Base-by-base conservation (phyloP, 2,329 filamentous ascomycete genomes). In the Elsinoe batatas region DNA sequence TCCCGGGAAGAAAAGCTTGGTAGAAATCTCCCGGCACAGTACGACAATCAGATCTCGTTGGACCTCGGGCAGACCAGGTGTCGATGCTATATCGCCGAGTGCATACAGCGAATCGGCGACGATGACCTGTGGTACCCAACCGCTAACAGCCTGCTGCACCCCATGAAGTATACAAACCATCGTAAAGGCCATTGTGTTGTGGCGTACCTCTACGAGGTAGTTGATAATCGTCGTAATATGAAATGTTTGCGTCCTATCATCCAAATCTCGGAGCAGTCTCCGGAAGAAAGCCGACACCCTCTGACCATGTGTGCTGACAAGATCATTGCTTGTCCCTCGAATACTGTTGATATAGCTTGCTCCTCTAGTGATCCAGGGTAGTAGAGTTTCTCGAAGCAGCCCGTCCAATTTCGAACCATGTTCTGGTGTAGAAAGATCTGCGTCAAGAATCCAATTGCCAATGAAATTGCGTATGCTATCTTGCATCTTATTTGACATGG, bases 281-380 rank as follows among this genome's bases (percentile, higher is more conserved):
- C 63, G 56, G 10, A 76, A 58, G 46, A 73, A 71, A 26, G 57
- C 54, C 8, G 68, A 64, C 4, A 76, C 61, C 7, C 62, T 63
- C 4, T 68, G 64, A 13, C 74, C 74, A 58, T 77, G 74, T 10
- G 61, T 60, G 54, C 73, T 76, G 5, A 51, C 53, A 7, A 70
- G 65, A 1, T 22, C 46, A 0, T 62, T 57, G 18, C 68, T 65
- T 12, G 63, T 63, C 1, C 66, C 64, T 8, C 62, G 61, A 8
- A 76, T 59, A 3, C 65, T 69, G 0, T 68, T 64, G 1, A 71
- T 74, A 62, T 74, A 77, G 0, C 75, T 63, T 11, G 63, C 65
- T 3, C 75, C 75, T 59, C 71, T 68, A 3, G 70, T 73, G 1
- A 69, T 73, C 75, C 75, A 78, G 1, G 73, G 74, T 3, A 78